Evolutionary conservation across 1,139 yeast species (phyloP).

Genomic region (Saccharomyces hybrid): DNA sequence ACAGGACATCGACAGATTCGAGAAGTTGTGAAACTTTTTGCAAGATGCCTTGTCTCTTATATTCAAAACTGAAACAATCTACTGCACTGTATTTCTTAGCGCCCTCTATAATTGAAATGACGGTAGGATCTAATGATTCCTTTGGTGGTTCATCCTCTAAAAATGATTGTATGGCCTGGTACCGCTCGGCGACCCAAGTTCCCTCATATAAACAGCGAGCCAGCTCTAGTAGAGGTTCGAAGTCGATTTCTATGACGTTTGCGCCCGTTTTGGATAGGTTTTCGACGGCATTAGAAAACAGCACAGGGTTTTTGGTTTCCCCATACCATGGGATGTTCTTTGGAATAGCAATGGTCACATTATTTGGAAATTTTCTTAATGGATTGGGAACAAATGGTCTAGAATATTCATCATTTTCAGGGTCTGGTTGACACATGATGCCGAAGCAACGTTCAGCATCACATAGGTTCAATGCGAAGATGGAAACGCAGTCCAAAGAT

Average conservation of each 20-base stretch:
- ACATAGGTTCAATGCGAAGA: conserved; percentile 64
- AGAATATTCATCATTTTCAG: conserved; percentile 71
- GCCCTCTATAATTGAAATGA: conserved; percentile 60
- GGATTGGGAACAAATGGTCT: conserved; percentile 66
- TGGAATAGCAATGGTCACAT: conserved; percentile 74
- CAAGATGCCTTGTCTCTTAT: conserved; percentile 68
- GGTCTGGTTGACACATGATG: conserved; percentile 65
- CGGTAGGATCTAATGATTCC: conserved; percentile 73
- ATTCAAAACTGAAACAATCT: conserved; percentile 75
- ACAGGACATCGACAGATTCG: conserved; percentile 58
- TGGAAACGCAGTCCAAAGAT: conserved; percentile 85
- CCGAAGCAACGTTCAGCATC: conserved; percentile 79
- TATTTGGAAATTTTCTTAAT: conserved; percentile 45
- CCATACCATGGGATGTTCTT: conserved; percentile 67
- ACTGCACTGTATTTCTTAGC: conserved; percentile 78
- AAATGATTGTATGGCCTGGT: conserved; percentile 71
- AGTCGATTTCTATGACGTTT: conserved; percentile 55
- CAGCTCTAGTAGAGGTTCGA: conserved; percentile 64
- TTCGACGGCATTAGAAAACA: conserved; percentile 56
- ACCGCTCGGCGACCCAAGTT: conserved; percentile 98
- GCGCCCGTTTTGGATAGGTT: conserved; percentile 50
- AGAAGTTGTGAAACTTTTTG: conserved; percentile 54
- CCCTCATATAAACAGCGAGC: conserved; percentile 94
- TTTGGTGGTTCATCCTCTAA: conserved; percentile 67
- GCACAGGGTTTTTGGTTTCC: conserved; percentile 65